phyloP scores from a whole-genome alignment of 2,329 filamentous ascomycete genomes.

The Fonsecaea nubica region DNA sequence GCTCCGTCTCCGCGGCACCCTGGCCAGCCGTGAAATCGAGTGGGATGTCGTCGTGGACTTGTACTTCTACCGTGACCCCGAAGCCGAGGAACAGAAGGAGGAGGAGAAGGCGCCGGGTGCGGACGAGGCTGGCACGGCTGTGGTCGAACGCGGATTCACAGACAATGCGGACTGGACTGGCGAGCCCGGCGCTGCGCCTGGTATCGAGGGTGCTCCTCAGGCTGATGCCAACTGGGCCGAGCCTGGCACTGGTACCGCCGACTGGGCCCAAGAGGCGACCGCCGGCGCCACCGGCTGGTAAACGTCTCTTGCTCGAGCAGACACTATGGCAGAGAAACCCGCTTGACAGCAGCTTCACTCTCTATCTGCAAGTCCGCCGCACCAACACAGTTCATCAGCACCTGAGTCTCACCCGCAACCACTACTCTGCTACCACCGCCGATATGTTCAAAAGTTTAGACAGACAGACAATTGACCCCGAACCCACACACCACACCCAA shows the following conservation, averaged over 20 bases:
- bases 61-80: slow-evolving; percentile 99
- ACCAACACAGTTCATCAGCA: not conserved
- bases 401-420: not conserved
- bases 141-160: slow-evolving; percentile 78
- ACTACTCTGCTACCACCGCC: not conserved
- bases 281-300: slow-evolving; percentile 45
- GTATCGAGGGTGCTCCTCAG: slow-evolving; percentile 67
- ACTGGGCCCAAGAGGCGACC: slow-evolving; percentile 53
- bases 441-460: slow-evolving; percentile 1
- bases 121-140: slow-evolving; percentile 81
- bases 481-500: slow-evolving; percentile 28
- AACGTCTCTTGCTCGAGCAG: slow-evolving; percentile 37
- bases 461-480: not conserved
- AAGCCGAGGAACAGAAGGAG: slow-evolving; percentile 98
- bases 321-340: slow-evolving; percentile 27
- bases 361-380: not conserved
- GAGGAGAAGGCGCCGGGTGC: slow-evolving; percentile 83
- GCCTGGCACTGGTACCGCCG: slow-evolving; percentile 59
- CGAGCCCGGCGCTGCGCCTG: slow-evolving; percentile 67
- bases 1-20: slow-evolving; percentile 95
- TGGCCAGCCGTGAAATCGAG: slow-evolving; percentile 92
- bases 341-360: slow-evolving; percentile 7
- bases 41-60: slow-evolving; percentile 99
- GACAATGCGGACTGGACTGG: slow-evolving; percentile 86
- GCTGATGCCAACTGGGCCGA: slow-evolving; percentile 63